Conservation (phyloP, 495 filamentous ascomycete species). For the Penicillium parvum region DNA sequence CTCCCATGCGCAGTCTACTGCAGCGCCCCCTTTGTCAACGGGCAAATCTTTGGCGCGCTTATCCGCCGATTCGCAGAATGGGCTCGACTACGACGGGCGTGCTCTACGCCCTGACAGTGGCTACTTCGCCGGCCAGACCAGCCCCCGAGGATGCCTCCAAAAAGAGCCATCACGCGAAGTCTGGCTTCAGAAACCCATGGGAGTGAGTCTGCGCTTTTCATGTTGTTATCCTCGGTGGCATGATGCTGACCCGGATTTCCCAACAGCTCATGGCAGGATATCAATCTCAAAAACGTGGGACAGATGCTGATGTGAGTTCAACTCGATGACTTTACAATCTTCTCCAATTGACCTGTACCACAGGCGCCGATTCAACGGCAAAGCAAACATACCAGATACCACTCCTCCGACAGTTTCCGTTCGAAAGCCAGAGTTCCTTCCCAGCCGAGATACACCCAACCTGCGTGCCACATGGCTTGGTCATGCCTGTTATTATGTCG, state of each 20-base stretch:
- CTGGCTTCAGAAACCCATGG: constrained; percentile 62
- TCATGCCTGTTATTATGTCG: constrained; percentile 90
- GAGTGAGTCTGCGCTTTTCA: constrained; percentile 26
- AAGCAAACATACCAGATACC: constrained; percentile 56
- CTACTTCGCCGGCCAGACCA: constrained; percentile 39
- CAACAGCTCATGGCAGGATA: constrained; percentile 34
- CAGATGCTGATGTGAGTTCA: constrained; percentile 23
- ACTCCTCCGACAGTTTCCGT: constrained; percentile 65
- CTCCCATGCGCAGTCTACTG: constrained; percentile 30
- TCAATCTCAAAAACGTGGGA: constrained; percentile 10
- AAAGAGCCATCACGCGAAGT: constrained; percentile 53
- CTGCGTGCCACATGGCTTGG: constrained; percentile 95
- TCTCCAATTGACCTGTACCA: not conserved
- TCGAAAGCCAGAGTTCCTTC: constrained; percentile 65
- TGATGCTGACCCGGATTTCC: constrained; percentile 16
- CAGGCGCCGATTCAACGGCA: constrained; percentile 56
- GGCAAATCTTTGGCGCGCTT: constrained; percentile 9
- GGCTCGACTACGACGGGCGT: constrained; percentile 40
- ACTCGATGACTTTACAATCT: not conserved
- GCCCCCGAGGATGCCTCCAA: constrained; percentile 51
- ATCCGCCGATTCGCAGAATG: constrained; percentile 30
- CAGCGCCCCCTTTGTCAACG: constrained; percentile 16
- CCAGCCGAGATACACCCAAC: constrained; percentile 48
- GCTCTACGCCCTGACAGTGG: constrained; percentile 52
- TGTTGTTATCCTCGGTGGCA: not conserved